Base-by-base conservation (phyloP, 2,329 filamentous ascomycete species). In the Septoria petroselini region DNA sequence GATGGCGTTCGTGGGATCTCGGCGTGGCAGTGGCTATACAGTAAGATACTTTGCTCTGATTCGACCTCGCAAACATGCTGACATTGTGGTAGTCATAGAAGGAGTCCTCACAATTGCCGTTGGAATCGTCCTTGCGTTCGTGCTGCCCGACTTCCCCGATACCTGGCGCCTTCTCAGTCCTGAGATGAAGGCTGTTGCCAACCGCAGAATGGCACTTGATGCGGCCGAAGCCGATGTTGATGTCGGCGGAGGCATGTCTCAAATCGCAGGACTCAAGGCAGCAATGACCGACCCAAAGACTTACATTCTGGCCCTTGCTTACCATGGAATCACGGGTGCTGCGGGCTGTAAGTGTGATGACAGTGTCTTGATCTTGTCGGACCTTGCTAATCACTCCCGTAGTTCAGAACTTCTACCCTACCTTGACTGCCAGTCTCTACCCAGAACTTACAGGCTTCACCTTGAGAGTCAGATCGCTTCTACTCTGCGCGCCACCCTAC, bases 361-460 rank as follows among this genome's bases (percentile, higher is more conserved):
- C 18, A 8, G 6, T 8, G 2, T 25, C 25, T 14, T 34, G 11
- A 11, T n/a, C n/a, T n/a, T n/a, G n/a, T n/a, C n/a, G 23, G 15
- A 23, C 23, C 14, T 19, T 31, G n/a, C 29, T 30, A 43, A 25
- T 17, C 12, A 12, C 14, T 11, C 3, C 27, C 31, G 76, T 75
- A 1, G 78, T 80, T 61, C 76, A 79, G 48, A 78, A 79, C 64
- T 82, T 80, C 69, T 79, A 79, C 64, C 77, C 77, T 0, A 74
- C 76, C 0, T 70, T 75, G 56, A 79, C 70, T 29, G 62, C 53
- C 57, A 75, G 74, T 0, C 66, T 79, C 11, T 47, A 47, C 17
- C 43, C 43, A 2, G 7, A 47, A 21, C 34, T 47, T 5, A 47
- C 43, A 7, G 67, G 69, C 17, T 73, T 72, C 57, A 61, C 53